Conservation (phyloP, 192 early-diverging fungal genomes). For the Coemansia javaensis region DNA sequence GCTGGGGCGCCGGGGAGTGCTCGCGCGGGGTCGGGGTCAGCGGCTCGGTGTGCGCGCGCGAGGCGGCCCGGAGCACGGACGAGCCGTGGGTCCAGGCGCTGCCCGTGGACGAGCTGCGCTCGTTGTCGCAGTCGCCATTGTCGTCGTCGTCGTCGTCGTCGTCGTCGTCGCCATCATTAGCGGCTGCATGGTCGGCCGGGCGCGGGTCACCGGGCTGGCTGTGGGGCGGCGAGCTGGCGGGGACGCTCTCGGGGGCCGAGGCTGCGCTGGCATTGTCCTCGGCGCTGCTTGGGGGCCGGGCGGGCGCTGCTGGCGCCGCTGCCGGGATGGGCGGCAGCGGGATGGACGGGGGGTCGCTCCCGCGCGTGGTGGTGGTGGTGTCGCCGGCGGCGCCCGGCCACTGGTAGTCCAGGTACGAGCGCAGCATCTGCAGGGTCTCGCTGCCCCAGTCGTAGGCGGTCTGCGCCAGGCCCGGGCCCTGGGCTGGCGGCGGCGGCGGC, state of each 20-base stretch:
- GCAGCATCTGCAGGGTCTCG: conserved; percentile 33
- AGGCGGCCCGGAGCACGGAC: background rate
- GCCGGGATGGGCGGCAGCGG: conserved; percentile 8
- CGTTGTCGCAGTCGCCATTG: conserved; percentile 4
- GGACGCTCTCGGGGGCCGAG: too few species aligned
- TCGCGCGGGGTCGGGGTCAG: background rate
- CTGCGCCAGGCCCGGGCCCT: conserved; percentile 16
- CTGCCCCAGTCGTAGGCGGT: conserved; percentile 39
- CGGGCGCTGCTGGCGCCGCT: too few species aligned
- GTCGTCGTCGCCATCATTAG: too few species aligned
- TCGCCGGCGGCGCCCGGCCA: conserved; percentile 3
- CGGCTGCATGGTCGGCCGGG: too few species aligned
- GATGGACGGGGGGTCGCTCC: conserved; percentile 2
- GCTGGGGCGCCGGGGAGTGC: background rate
- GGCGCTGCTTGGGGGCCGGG: too few species aligned
- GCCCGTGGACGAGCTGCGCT: background rate
- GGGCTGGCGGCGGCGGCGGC: too few species aligned
- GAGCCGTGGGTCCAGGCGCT: background rate
- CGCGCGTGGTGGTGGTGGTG: too few species aligned
- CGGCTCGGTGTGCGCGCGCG: conserved; percentile 5
- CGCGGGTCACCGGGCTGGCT: too few species aligned
- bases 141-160: too few species aligned
- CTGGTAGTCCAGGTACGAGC: conserved; percentile 35
- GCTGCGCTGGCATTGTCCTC: too few species aligned
- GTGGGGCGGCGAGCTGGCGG: too few species aligned